Conservation (phyloP, 139 green algal species). For the Protoeuglena noctilucae region DNA sequence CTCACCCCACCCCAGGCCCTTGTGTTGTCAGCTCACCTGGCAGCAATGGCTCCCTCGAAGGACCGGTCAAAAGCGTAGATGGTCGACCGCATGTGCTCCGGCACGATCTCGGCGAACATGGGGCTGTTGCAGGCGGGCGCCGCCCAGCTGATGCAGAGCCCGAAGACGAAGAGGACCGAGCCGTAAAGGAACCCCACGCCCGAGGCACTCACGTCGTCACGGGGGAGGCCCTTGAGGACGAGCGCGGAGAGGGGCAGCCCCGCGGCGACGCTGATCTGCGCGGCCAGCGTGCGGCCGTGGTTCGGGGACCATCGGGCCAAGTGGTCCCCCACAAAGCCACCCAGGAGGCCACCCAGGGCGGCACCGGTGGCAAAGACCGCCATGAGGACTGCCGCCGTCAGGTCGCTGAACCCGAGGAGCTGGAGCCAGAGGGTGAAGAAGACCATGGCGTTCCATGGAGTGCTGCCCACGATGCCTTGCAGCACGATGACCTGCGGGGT, state of each 20-base stretch:
- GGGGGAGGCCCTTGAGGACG: constrained; percentile 41
- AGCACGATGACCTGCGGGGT: constrained; percentile 29
- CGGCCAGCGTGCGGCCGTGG: constrained; percentile 32
- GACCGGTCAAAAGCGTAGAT: constrained; percentile 72
- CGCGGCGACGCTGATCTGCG: constrained; percentile 37
- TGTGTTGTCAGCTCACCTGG: too few relatives aligned
- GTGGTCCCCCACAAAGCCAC: constrained; percentile 44
- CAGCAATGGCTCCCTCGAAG: constrained; percentile 38
- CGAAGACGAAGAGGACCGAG: constrained; percentile 35
- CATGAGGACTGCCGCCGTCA: constrained; percentile 15
- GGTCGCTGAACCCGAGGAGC: constrained; percentile 56
- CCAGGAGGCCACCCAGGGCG: constrained; percentile 35
- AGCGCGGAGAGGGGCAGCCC: constrained; percentile 40
- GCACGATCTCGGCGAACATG: constrained; percentile 73
- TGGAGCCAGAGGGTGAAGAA: constrained; percentile 73
- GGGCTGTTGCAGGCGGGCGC: constrained; percentile 41
- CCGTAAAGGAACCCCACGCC: constrained; percentile 30
- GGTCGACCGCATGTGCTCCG: constrained; percentile 36
- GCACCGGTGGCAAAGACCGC: constrained; percentile 27
- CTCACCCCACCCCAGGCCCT: too few relatives aligned
- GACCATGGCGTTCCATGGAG: constrained; percentile 71
- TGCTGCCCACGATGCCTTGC: constrained; percentile 69
- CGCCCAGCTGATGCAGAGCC: constrained; percentile 47
- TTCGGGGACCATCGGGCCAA: constrained; percentile 22
- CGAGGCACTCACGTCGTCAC: too few relatives aligned